phyloP scores from a whole-genome alignment of 179 eudicot genomes.

The Camellia oleifera region DNA sequence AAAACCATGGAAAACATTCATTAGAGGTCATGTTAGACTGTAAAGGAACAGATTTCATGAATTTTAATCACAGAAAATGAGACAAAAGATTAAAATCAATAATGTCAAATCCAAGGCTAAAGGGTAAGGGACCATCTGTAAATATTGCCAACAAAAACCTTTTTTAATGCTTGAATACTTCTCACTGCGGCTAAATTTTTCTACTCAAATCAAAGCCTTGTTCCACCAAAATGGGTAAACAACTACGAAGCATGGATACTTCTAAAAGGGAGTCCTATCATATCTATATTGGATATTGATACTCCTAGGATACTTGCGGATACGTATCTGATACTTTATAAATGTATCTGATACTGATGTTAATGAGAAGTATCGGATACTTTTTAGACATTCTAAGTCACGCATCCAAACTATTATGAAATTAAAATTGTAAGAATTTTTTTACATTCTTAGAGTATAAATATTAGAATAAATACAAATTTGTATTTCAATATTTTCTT shows the following conservation, averaged over 20 bases:
- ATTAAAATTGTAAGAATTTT: too few relatives aligned
- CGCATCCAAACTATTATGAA: too few relatives aligned
- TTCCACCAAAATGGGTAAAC: neutral
- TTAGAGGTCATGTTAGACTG: neutral
- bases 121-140: neutral
- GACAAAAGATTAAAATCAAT: constrained; percentile 2
- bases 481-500: too few relatives aligned
- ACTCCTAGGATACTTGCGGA: too few relatives aligned
- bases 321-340: too few relatives aligned
- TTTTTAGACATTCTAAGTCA: too few relatives aligned
- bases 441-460: too few relatives aligned
- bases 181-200: neutral
- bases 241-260: neutral
- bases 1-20: neutral
- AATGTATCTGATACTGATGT: too few relatives aligned
- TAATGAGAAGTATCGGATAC: too few relatives aligned
- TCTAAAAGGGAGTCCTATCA: too few relatives aligned
- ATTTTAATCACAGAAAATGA: neutral
- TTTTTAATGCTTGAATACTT: neutral
- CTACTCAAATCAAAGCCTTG: constrained; percentile 7
- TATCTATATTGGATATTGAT: too few relatives aligned
- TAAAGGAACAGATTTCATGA: neutral
- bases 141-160: neutral
- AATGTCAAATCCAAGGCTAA: neutral
- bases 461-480: too few relatives aligned